phyloP scores from a whole-genome alignment of 305 asterid species.

The Fraxinus albicans region DNA sequence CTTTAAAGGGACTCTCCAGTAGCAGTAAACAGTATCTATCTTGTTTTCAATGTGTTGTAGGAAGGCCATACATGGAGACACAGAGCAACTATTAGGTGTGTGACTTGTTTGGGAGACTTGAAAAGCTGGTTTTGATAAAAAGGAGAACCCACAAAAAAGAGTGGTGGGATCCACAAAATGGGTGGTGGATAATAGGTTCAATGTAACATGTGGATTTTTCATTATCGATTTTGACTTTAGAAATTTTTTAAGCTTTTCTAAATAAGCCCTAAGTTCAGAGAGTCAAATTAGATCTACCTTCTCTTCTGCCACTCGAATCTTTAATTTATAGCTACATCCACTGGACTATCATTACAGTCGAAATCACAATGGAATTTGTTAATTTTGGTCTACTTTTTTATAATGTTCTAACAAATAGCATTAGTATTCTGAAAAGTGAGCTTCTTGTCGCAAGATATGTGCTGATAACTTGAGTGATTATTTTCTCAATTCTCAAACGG shows the following conservation, averaged over 20 bases:
- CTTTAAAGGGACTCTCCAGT: not conserved
- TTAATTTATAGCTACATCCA: not conserved
- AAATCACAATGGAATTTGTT: not conserved
- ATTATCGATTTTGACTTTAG: not conserved
- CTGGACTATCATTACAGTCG: not conserved
- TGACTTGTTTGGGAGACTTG: not conserved
- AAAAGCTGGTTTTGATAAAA: not conserved
- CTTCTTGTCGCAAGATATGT: not conserved
- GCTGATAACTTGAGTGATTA: not conserved
- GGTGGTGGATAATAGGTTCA: not conserved
- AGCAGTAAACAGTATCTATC: not conserved
- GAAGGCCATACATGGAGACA: not conserved
- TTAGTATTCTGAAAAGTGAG: not conserved
- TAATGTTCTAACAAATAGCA: not conserved
- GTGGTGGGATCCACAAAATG: not conserved
- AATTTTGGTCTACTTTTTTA: not conserved
- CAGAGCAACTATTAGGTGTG: not conserved
- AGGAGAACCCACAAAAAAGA: not conserved
- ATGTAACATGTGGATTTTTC: not conserved
- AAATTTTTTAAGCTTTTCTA: not conserved
- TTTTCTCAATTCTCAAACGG: not conserved
- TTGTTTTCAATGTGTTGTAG: not conserved
- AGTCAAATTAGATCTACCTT: not conserved
- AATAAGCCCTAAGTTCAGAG: not conserved
- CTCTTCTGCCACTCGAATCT: not conserved